Evolutionary conservation across 2,329 filamentous ascomycete species (phyloP).

Genomic region (Venturiaceae sp.): DNA sequence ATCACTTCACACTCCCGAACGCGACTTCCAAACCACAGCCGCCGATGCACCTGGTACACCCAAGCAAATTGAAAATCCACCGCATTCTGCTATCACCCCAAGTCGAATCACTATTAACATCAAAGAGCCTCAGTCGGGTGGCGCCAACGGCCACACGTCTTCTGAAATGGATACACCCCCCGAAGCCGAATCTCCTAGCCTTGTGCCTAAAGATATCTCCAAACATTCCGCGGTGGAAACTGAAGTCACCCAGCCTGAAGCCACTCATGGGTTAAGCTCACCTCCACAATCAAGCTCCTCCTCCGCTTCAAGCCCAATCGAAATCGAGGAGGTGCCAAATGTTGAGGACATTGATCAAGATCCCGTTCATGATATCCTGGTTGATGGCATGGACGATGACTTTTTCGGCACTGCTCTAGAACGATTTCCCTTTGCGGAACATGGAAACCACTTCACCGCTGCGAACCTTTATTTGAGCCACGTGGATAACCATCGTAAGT

Average conservation of each 20-base stretch:
- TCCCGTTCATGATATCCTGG: constrained; percentile 9
- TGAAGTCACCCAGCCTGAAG: background rate
- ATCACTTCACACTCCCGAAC: constrained; percentile 9
- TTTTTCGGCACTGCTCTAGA: constrained; percentile 19
- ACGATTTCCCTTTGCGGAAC: constrained; percentile 19
- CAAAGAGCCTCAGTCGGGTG: constrained; percentile 18
- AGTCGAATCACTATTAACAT: constrained; percentile 27
- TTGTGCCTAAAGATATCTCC: too few species aligned
- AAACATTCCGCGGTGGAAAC: too few species aligned
- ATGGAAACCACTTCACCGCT: constrained; percentile 2
- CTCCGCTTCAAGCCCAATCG: constrained; percentile 27
- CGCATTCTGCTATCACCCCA: constrained; percentile 14
- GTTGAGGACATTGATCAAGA: constrained; percentile 14
- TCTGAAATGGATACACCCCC: background rate
- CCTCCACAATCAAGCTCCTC: constrained; percentile 7
- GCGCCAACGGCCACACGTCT: background rate
- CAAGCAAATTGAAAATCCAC: background rate
- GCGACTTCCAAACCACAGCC: background rate
- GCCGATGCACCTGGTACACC: background rate
- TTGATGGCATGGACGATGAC: constrained; percentile 11
- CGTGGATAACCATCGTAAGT: background rate
- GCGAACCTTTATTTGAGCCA: background rate
- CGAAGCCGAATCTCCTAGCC: background rate
- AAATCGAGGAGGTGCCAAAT: constrained; percentile 17
- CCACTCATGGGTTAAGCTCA: background rate